A percentile compares a stretch with the other conserved stretches of the same genome.
phyloP scores from a whole-genome alignment of 1,284 basidiomycete species.

The Cryptococcus deneoformans region DNA sequence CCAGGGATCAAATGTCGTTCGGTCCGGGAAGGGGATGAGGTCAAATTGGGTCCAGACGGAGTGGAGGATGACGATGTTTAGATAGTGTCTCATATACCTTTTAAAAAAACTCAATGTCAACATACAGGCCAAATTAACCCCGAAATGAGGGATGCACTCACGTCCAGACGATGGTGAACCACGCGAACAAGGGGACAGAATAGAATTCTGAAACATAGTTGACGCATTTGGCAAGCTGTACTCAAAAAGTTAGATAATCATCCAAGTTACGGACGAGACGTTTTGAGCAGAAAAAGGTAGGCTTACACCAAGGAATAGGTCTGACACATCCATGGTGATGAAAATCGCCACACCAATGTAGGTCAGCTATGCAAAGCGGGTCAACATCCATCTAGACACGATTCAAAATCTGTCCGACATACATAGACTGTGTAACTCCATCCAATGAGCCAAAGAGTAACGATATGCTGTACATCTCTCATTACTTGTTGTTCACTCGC shows the following conservation, averaged over 20 bases:
- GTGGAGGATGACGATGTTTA: constrained; percentile 82
- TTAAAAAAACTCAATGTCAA: background rate
- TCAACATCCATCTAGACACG: background rate
- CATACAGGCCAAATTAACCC: background rate
- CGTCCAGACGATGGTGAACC: constrained; percentile 79
- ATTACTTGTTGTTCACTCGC: background rate
- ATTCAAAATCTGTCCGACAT: constrained; percentile 3
- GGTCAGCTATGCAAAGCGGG: constrained; percentile 54
- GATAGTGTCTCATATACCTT: constrained; percentile 90
- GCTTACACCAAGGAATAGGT: constrained; percentile 78
- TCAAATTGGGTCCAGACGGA: constrained; percentile 82
- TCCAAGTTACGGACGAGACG: background rate
- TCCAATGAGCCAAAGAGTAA: constrained; percentile 93
- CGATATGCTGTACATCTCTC: constrained; percentile 65
- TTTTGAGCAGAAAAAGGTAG: background rate
- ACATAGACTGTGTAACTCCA: constrained; percentile 84
- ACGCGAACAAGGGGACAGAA: constrained; percentile 64
- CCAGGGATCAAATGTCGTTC: constrained; percentile 56
- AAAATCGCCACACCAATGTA: constrained; percentile 90
- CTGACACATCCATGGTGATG: constrained; percentile 96
- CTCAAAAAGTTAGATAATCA: background rate
- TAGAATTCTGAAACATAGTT: constrained; percentile 75
- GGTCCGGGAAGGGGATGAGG: constrained; percentile 56
- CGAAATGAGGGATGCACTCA: constrained; percentile 54
- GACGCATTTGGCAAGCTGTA: constrained; percentile 73